phyloP scores from a whole-genome alignment of 805 yeast species.

The Ogataea trehalophila region DNA sequence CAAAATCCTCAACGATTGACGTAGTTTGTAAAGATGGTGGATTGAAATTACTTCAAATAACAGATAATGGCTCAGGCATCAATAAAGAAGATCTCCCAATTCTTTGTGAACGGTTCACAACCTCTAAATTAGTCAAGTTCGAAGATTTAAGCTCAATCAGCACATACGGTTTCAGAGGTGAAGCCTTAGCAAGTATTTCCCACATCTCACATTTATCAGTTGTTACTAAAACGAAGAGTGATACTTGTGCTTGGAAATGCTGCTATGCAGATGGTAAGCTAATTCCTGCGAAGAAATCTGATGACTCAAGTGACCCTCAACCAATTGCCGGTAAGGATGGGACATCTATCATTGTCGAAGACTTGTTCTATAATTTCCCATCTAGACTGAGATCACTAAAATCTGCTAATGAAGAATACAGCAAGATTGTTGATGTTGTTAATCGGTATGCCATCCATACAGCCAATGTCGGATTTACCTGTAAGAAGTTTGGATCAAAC shows the following conservation, averaged over 20 bases:
- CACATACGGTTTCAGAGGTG: conserved; percentile 95
- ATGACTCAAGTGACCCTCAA: conserved; percentile 41
- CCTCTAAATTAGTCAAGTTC: conserved; percentile 72
- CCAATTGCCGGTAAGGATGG: conserved; percentile 87
- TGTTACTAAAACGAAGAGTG: conserved; percentile 59
- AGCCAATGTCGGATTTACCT: conserved; percentile 62
- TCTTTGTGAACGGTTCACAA: conserved; percentile 88
- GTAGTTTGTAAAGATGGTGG: conserved; percentile 91
- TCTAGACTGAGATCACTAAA: conserved; percentile 65
- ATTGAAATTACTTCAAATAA: conserved; percentile 72
- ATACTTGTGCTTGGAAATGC: conserved; percentile 67
- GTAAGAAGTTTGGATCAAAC: conserved; percentile 76
- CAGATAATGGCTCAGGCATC: conserved; percentile 89
- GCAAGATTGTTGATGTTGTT: conserved; percentile 73
- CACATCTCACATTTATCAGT: conserved; percentile 83
- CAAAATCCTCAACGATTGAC: conserved; percentile 69
- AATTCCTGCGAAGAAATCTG: conserved; percentile 37
- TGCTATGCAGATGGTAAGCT: conserved; percentile 65
- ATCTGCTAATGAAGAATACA: conserved; percentile 68
- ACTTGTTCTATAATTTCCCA: conserved; percentile 83
- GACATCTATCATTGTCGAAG: conserved; percentile 81
- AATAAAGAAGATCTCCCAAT: conserved; percentile 64
- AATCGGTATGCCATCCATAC: conserved; percentile 81
- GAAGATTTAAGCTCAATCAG: conserved; percentile 68
- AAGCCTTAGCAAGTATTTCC: conserved; percentile 91